These are phyloP conservation scores for Terfezia claveryi DNA, from an alignment of 495 filamentous ascomycete species.

Conservation along the genomic window DNA sequence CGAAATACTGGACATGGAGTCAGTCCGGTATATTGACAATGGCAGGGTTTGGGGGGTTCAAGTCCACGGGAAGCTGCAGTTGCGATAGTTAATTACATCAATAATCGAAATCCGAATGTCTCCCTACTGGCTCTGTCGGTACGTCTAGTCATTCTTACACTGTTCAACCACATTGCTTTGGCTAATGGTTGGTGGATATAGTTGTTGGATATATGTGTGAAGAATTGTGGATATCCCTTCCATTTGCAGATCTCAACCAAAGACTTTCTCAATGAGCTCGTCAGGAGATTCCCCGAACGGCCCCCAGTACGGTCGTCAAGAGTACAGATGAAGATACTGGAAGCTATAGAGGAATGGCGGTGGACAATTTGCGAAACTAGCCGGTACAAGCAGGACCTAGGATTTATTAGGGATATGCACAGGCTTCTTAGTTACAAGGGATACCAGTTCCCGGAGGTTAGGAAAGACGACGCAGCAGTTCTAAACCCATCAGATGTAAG, in stretches of 20 bases:
- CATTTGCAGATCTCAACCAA: constrained; percentile 97
- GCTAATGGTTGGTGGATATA: constrained; percentile 18
- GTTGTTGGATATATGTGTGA: constrained; percentile 95
- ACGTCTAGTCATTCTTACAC: constrained; percentile 5
- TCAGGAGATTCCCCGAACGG: constrained; percentile 83
- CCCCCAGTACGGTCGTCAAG: constrained; percentile 66
- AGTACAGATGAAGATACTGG: constrained; percentile 79
- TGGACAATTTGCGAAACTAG: constrained; percentile 95
- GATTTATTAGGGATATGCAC: constrained; percentile 96
- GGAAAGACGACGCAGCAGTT: constrained; percentile 84
- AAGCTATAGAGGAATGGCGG: constrained; percentile 96
- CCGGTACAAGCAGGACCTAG: constrained; percentile 87
- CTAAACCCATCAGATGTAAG: constrained; percentile 92
- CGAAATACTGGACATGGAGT: no score
- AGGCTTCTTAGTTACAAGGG: constrained; percentile 87
- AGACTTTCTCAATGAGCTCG: constrained; percentile 95
- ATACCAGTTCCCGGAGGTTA: constrained; percentile 80
- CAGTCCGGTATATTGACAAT: constrained; percentile 5
- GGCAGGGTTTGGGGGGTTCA: neutral
- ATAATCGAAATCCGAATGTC: constrained; percentile 89
- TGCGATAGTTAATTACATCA: constrained; percentile 83
- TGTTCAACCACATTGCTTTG: constrained; percentile 2
- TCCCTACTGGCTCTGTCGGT: constrained; percentile 64
- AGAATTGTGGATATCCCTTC: constrained; percentile 98
- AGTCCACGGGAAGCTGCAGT: constrained; percentile 86